Percentiles rank a stretch among this genome's conserved stretches.
Conservation (phyloP, 805 yeast species). For the Candida ascalaphidarum region DNA sequence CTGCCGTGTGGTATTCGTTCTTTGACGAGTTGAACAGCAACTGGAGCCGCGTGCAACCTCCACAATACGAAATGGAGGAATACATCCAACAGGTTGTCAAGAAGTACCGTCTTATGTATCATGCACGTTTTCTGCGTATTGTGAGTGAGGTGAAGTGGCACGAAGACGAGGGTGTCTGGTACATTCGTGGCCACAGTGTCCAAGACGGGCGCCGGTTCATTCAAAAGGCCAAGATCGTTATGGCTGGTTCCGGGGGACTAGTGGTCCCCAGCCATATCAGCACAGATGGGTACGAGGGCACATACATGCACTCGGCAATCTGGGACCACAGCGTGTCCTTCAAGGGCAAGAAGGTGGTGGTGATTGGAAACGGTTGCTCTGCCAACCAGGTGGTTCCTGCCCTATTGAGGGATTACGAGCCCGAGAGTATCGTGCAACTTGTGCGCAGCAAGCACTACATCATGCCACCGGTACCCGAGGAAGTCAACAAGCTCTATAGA, state of each 20-base stretch:
- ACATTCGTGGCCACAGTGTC: slow-evolving; percentile 14
- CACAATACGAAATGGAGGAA: slow-evolving; percentile 34
- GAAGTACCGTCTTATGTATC: slow-evolving; percentile 14
- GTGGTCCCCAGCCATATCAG: slow-evolving; percentile 24
- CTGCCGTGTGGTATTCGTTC: slow-evolving; percentile 32
- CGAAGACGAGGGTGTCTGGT: slow-evolving; percentile 20
- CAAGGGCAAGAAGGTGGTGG: slow-evolving; percentile 26
- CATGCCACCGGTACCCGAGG: slow-evolving; percentile 27
- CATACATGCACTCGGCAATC: slow-evolving; percentile 32
- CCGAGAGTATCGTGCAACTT: slow-evolving; percentile 21
- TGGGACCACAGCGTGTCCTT: slow-evolving; percentile 26
- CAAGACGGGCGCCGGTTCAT: slow-evolving; percentile 19
- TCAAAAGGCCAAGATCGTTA: slow-evolving; percentile 20
- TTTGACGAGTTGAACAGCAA: slow-evolving; percentile 22
- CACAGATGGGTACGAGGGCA: slow-evolving; percentile 28
- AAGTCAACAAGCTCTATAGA: slow-evolving; percentile 12
- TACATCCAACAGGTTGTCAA: slow-evolving; percentile 24
- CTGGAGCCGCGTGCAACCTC: slow-evolving; percentile 32
- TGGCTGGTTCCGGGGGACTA: slow-evolving; percentile 26
- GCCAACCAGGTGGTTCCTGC: slow-evolving; percentile 34
- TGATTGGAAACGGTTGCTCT: slow-evolving; percentile 35
- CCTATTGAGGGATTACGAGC: slow-evolving; percentile 17
- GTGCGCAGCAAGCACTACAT: slow-evolving; percentile 29
- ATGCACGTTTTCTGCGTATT: slow-evolving; percentile 14
- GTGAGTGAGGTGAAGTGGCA: slow-evolving; percentile 13